Base-by-base conservation (phyloP, 441 rosid species). In the Croton setiger region DNA sequence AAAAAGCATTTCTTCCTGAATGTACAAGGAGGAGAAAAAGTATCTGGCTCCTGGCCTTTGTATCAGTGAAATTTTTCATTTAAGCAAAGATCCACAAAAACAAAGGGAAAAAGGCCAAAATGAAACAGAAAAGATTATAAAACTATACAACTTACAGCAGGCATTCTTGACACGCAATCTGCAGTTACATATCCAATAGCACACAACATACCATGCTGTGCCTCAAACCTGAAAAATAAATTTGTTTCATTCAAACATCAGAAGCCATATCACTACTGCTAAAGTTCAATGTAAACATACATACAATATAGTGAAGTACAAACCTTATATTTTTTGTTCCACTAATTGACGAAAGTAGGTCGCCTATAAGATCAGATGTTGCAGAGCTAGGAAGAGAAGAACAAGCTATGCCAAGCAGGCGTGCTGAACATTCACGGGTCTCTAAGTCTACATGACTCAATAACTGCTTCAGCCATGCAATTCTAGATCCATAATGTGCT, bases 391-490 rank as follows among this genome's bases (percentile, higher is more conserved):
- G 76, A 71, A 90, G 89, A 76, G 90, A 83, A 81, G 98, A 92
- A 58, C 93, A 90, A 80, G 96, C 92, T 64, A 95, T 84, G 68
- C 99, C 99, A 66, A 95, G 94, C 69, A 95, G 81, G 64, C 97
- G 97, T 43, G 97, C 90, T n/a, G 83, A 87, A 73, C 93, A 87
- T 80, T 95, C 98, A 75, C 98, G 98, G 44, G 98, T 89, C 81
- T 89, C 89, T 60, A 85, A 72, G 83, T 92, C 93, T 57, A 89
- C 80, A 64, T 95, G 97, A 78, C 79, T 86, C 76, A 92, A 73
- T 52, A 95, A 82, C 53, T 87, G 91, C 82, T 87, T 92, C 71
- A 95, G 82, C 99, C 99, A 95, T 55, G 88, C 79, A 71, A 90
- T 63, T 75, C 83, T 88, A 45, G 41, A 70, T 66, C 90, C 85